Conservation (phyloP, 1,139 yeast genomes). For the Scheffersomyces insectosa region DNA sequence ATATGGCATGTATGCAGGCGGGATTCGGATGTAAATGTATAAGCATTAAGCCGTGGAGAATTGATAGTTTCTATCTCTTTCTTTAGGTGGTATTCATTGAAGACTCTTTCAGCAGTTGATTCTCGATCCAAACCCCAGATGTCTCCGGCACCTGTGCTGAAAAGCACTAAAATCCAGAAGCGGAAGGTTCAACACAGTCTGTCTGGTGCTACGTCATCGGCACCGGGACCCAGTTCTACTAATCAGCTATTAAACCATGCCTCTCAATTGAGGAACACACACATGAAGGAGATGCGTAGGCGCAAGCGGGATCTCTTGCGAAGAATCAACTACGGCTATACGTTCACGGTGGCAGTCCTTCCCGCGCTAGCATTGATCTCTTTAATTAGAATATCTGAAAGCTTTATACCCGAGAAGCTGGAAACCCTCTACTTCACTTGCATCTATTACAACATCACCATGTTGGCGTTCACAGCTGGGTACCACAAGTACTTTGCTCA, state of each 20-base stretch:
- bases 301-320: constrained; percentile 24
- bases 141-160: constrained; percentile 1
- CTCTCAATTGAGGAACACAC: constrained; percentile 21
- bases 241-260: constrained; percentile 22
- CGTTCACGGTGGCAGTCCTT: constrained; percentile 20
- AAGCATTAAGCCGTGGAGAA: too few relatives aligned
- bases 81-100: not conserved
- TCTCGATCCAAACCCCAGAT: not conserved
- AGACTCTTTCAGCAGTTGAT: not conserved
- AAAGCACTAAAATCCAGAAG: constrained; percentile 19
- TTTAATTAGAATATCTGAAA: constrained; percentile 11
- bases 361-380: constrained; percentile 20
- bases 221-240: constrained; percentile 1
- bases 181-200: constrained; percentile 15
- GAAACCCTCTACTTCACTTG: constrained; percentile 33
- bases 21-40: too few relatives aligned
- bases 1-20: too few relatives aligned
- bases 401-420: constrained; percentile 22
- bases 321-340: constrained; percentile 23
- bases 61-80: not conserved
- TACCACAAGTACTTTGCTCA: constrained; percentile 72
- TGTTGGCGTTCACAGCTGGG: constrained; percentile 50
- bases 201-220: too few relatives aligned
- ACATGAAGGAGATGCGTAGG: constrained; percentile 19
- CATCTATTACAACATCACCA: constrained; percentile 40